phyloP scores from a whole-genome alignment of 1,139 yeast genomes.

The Saccharomyces hybrid region DNA sequence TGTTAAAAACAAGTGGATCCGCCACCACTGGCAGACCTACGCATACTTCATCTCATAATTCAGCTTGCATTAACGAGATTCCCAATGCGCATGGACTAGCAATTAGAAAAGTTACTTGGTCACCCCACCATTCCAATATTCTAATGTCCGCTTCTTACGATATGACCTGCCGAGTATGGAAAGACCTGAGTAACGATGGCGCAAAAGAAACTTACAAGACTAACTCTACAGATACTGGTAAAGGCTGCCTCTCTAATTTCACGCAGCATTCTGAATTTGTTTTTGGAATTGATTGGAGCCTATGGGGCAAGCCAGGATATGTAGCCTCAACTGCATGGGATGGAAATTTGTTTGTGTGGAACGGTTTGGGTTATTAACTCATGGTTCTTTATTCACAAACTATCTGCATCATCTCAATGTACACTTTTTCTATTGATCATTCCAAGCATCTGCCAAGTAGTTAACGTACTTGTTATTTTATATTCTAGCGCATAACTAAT shows the following conservation, averaged over 20 bases:
- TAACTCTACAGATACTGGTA: conserved; percentile 35
- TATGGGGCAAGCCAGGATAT: conserved; percentile 97
- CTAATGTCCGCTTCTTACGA: conserved; percentile 79
- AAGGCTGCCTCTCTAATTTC: conserved; percentile 52
- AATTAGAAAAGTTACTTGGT: conserved; percentile 74
- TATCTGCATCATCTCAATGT: background rate
- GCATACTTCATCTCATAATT: background rate
- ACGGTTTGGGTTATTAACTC: conserved; percentile 35
- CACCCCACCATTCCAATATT: conserved; percentile 73
- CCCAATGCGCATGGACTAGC: conserved; percentile 81
- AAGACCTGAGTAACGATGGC: conserved; percentile 52
- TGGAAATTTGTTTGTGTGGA: conserved; percentile 91
- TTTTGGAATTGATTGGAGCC: conserved; percentile 89
- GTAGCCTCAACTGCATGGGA: conserved; percentile 96
- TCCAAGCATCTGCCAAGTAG: background rate
- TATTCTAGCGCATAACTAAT: background rate
- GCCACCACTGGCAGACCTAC: conserved; percentile 40
- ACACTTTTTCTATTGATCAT: background rate
- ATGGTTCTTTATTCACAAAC: background rate
- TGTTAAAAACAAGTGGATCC: conserved; percentile 46
- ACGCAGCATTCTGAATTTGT: conserved; percentile 78
- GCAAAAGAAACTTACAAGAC: conserved; percentile 40
- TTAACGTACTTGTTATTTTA: background rate
- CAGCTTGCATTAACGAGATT: conserved; percentile 49
- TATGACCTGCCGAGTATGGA: conserved; percentile 87